Conservation (phyloP, 1,284 basidiomycete species). For the Papiliotrema flavescens region DNA sequence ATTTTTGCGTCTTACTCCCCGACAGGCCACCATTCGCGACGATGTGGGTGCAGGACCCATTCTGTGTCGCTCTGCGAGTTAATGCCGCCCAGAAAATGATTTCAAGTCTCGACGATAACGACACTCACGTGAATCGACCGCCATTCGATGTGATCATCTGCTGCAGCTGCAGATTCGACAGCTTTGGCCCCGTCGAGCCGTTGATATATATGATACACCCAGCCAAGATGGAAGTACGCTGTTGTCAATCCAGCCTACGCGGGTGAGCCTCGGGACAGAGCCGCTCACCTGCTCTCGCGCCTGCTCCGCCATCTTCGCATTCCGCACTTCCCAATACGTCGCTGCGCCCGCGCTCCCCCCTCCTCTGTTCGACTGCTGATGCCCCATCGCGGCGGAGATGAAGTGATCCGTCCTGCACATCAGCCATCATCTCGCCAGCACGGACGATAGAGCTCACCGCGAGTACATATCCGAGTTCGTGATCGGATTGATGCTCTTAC, state of each 20-base stretch:
- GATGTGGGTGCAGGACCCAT: conserved; percentile 42
- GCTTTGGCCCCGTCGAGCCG: conserved; percentile 43
- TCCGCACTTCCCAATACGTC: conserved; percentile 44
- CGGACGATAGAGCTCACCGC: conserved; percentile 12
- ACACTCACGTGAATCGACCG: conserved; percentile 37
- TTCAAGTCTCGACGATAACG: background rate
- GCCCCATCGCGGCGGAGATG: conserved; percentile 41
- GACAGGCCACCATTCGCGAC: conserved; percentile 42
- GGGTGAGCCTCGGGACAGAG: background rate
- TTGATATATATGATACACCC: conserved; percentile 48
- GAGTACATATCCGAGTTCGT: conserved; percentile 41
- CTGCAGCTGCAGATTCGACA: conserved; percentile 48
- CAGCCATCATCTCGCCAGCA: background rate
- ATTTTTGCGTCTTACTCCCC: conserved; percentile 46
- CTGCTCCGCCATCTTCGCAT: conserved; percentile 38
- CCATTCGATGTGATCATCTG: conserved; percentile 46
- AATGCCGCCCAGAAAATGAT: background rate
- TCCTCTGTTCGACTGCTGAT: conserved; percentile 41
- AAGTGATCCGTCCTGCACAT: conserved; percentile 37
- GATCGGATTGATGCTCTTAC: conserved; percentile 35
- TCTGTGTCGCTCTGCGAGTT: conserved; percentile 28
- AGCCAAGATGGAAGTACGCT: conserved; percentile 23
- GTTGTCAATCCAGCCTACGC: background rate
- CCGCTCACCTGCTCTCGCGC: conserved; percentile 30
- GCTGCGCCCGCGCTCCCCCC: conserved; percentile 29